Evolutionary conservation across 2,329 filamentous ascomycete genomes (phyloP).

Genomic region (Pseudogymnoascus sp.): DNA sequence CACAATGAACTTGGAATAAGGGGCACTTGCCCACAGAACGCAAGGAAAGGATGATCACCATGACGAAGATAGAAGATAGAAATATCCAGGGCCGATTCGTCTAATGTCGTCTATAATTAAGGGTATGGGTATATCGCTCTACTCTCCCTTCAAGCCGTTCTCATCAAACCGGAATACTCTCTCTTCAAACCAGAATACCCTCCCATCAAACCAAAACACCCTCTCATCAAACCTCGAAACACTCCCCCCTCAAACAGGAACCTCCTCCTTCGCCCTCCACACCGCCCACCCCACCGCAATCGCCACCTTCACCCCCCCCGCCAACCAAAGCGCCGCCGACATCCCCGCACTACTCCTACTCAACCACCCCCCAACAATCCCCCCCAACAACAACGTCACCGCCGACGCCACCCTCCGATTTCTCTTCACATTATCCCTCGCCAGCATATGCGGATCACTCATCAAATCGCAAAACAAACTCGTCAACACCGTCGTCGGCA

Average conservation of each 20-base stretch:
- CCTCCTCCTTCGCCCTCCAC: constrained; percentile 42
- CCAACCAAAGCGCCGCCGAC: constrained; percentile 39
- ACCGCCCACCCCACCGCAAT: constrained; percentile 51
- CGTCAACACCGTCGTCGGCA: constrained; percentile 73
- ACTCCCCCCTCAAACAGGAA: not conserved
- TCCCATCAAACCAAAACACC: not conserved
- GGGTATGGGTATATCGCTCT: not conserved
- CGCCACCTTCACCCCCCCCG: constrained; percentile 40
- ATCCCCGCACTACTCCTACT: constrained; percentile 43
- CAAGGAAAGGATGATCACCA: not conserved
- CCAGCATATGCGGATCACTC: constrained; percentile 49
- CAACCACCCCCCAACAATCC: constrained; percentile 45
- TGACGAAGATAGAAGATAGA: not conserved
- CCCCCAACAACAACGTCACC: constrained; percentile 42
- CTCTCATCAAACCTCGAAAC: not conserved
- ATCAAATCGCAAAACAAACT: constrained; percentile 77
- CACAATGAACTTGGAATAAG: not conserved
- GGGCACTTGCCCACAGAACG: not conserved
- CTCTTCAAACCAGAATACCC: not conserved
- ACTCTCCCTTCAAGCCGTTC: not conserved
- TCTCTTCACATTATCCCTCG: constrained; percentile 39
- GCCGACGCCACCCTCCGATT: constrained; percentile 44
- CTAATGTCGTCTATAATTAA: constrained; percentile 5
- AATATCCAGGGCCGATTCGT: not conserved
- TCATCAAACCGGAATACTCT: not conserved